Evolutionary conservation across 177 flowering plant genomes (phyloP).

Genomic region (Vitis hybrid): DNA sequence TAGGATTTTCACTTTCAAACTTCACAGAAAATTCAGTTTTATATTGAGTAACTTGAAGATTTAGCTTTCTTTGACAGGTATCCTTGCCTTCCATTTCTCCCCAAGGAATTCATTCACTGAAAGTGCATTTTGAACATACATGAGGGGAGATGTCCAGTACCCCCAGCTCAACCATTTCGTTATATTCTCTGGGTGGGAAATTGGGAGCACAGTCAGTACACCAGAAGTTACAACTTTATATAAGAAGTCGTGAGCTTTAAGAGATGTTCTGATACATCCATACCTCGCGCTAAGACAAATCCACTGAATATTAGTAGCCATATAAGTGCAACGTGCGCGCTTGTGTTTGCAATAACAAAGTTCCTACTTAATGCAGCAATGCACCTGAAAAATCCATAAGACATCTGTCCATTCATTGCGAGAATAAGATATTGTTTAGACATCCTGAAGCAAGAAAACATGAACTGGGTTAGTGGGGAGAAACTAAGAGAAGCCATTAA

Average conservation of each 20-base stretch:
- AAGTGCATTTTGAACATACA: conserved; percentile 35
- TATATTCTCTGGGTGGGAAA: conserved; percentile 22
- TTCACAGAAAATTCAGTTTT: background rate
- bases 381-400: conserved; percentile 29
- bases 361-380: conserved; percentile 27
- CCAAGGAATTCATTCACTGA: conserved; percentile 39
- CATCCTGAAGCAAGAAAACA: conserved; percentile 24
- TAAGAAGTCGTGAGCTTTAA: too few species aligned
- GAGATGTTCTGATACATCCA: background rate
- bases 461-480: conserved; percentile 18
- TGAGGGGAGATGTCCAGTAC: conserved; percentile 41
- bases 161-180: conserved; percentile 46
- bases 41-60: background rate
- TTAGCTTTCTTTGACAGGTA: background rate
- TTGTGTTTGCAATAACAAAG: conserved; percentile 28
- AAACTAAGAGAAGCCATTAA: background rate
- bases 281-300: conserved; percentile 36
- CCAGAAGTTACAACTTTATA: too few species aligned
- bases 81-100: conserved; percentile 29
- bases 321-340: conserved; percentile 25
- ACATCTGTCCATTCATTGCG: conserved; percentile 25
- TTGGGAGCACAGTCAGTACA: background rate
- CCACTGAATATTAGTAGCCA: conserved; percentile 30
- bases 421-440: conserved; percentile 22
- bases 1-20: background rate